A percentile compares a stretch with the other conserved stretches of the same genome.
These are phyloP conservation scores for Jimgerdemannia flammicorona DNA, from an alignment of 192 early-diverging fungal genomes.

Conservation along the genomic window DNA sequence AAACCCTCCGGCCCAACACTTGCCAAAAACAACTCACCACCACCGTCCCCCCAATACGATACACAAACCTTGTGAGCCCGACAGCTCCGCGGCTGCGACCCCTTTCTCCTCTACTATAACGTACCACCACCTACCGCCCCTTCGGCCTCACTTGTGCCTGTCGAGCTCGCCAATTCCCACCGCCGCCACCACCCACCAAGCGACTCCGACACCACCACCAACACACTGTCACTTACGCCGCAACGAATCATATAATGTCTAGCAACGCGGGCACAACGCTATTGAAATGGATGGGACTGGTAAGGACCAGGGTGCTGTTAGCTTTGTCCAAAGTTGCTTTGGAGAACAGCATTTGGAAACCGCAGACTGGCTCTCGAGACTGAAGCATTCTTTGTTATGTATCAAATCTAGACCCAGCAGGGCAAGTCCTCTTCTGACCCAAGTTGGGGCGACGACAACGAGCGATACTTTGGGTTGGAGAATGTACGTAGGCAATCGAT, in stretches of 20 bases:
- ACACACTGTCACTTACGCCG: no score
- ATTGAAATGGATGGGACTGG: conserved; percentile 53
- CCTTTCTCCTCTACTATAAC: not conserved
- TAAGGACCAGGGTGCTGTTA: conserved; percentile 14
- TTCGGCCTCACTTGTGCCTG: not conserved
- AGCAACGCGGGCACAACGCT: conserved; percentile 31
- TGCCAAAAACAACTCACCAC: no score
- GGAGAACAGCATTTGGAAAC: not conserved
- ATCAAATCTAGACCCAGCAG: conserved; percentile 29
- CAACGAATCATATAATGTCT: conserved; percentile 20
- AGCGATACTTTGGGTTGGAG: conserved; percentile 85
- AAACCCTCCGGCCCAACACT: no score
- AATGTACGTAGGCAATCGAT: conserved; percentile 57
- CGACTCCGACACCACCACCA: no score
- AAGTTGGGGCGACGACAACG: conserved; percentile 56
- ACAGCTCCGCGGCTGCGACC: not conserved
- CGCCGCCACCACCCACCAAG: not conserved
- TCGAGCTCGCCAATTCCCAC: not conserved
- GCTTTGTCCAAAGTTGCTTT: not conserved
- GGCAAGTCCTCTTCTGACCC: conserved; percentile 35
- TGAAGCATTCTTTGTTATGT: no score
- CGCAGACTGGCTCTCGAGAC: no score
- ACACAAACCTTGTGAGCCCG: not conserved
- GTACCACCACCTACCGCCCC: not conserved
- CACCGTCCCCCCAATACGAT: no score